These are phyloP conservation scores for Colletotrichum caudatum DNA, from an alignment of 2,329 filamentous ascomycete species.

Conservation along the genomic window DNA sequence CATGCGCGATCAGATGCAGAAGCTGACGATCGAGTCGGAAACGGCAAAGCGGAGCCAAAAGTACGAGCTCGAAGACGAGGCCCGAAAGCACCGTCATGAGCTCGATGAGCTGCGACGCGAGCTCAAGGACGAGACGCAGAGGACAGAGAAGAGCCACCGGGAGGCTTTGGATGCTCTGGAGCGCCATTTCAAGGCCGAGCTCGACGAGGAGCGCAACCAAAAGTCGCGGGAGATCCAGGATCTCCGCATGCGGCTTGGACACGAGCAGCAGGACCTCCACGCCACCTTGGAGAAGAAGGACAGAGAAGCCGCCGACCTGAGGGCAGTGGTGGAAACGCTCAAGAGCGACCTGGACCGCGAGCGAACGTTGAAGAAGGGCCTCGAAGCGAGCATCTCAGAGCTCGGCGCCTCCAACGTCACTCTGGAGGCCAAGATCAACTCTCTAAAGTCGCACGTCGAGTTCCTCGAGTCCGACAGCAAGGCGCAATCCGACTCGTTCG, in stretches of 20 bases:
- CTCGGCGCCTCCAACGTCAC: slow-evolving; percentile 71
- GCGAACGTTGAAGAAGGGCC: slow-evolving; percentile 67
- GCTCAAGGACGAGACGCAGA: slow-evolving; percentile 66
- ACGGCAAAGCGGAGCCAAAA: slow-evolving; percentile 58
- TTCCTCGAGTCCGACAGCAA: slow-evolving; percentile 92
- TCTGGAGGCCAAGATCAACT: slow-evolving; percentile 80
- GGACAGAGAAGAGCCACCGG: slow-evolving; percentile 70
- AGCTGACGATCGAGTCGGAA: slow-evolving; percentile 55
- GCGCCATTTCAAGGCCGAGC: slow-evolving; percentile 70
- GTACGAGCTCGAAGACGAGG: slow-evolving; percentile 67
- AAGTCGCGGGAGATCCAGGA: slow-evolving; percentile 74
- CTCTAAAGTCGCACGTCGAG: slow-evolving; percentile 83
- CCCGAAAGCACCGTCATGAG: slow-evolving; percentile 66
- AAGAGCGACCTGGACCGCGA: slow-evolving; percentile 70
- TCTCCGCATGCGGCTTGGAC: slow-evolving; percentile 65
- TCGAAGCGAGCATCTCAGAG: slow-evolving; percentile 67
- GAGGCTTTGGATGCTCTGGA: slow-evolving; percentile 76
- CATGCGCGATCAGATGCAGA: slow-evolving; percentile 54
- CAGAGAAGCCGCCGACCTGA: slow-evolving; percentile 63
- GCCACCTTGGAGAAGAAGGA: slow-evolving; percentile 64
- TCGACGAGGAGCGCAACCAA: slow-evolving; percentile 73
- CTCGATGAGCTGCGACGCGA: slow-evolving; percentile 66
- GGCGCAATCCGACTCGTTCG: slow-evolving; percentile 87
- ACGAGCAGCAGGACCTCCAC: slow-evolving; percentile 65
- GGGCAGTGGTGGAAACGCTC: slow-evolving; percentile 59